Evolutionary conservation across 2,329 filamentous ascomycete genomes (phyloP), one percentile per base, ranked within the genome.

Genomic region (Trichoderma gracile): DNA sequence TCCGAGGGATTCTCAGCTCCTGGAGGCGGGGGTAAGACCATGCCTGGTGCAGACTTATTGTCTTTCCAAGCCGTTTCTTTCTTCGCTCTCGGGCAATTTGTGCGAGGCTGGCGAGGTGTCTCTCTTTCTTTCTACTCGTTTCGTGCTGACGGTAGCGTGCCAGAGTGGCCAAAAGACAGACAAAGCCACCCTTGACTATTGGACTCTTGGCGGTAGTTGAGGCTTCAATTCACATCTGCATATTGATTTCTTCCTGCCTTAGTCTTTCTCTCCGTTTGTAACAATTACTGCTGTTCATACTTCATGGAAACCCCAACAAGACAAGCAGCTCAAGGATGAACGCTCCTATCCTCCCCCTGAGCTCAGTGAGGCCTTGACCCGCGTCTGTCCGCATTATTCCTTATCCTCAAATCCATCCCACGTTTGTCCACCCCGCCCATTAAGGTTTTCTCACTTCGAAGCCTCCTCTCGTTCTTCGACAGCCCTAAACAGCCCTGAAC

Each of bases 391-490:
- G 19, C 5, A 54, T 50, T 7, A 15, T 12, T 15, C 19, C 14
- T 38, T 7, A 10, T 43, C 40, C 49, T 15, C 38, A 19, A 12
- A 38, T 5, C 12, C 33, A 38, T 14, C 3, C 33, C 33, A 38
- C 33, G 14, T 38, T 9, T 3, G 12, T 38, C 33, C 33, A 14
- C 33, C 12, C 33, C 33, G 14, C 33, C 33, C 12, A 54, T 46
- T 62, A 54, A 54, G 21, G 25, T 62, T 62, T 54, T 19, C 33
- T 38, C 12, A 14, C 33, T 23, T 54, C 59, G 23, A 9, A 15
- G 14, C 49, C 40, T 12, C 49, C 33, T 14, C 12, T 4, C 8
- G 12, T 27, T 42, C 15, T n/a, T 27, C 49, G 38, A 9, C 8
- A 7, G 42, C 49, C 27, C 3, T 12, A 49, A 38, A 25, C n/a